phyloP scores from a whole-genome alignment of 106 monocot genomes.

The Allium sativum region DNA sequence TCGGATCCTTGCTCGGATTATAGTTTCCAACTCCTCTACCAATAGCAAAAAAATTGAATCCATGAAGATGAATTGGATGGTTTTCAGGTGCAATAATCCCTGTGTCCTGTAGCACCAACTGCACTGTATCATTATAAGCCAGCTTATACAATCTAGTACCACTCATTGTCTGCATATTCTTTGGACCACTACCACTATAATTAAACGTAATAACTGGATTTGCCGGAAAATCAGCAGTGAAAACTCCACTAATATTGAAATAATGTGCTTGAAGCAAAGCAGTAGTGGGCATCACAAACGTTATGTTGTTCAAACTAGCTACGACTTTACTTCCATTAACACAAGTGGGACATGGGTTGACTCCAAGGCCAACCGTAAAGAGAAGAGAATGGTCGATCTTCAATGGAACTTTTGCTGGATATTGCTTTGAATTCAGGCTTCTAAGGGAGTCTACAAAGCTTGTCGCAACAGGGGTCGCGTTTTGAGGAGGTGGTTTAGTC shows the following conservation, averaged over 20 bases:
- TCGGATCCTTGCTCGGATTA: slow-evolving; percentile 26
- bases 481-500: slow-evolving; percentile 16
- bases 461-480: slow-evolving; percentile 29
- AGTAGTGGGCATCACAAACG: slow-evolving; percentile 47
- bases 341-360: slow-evolving; percentile 45
- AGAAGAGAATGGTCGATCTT: slow-evolving; percentile 36
- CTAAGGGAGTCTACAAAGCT: slow-evolving; percentile 25
- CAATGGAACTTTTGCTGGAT: slow-evolving; percentile 27
- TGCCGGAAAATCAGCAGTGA: slow-evolving; percentile 37
- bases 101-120: slow-evolving; percentile 66
- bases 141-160: slow-evolving; percentile 42
- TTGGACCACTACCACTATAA: slow-evolving; percentile 21
- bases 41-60: slow-evolving; percentile 71
- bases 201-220: slow-evolving; percentile 22
- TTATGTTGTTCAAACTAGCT: slow-evolving; percentile 48
- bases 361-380: slow-evolving; percentile 47
- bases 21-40: slow-evolving; percentile 57
- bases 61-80: slow-evolving; percentile 78
- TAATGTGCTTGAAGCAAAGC: slow-evolving; percentile 50
- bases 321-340: slow-evolving; percentile 21
- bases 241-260: slow-evolving; percentile 35
- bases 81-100: slow-evolving; percentile 48
- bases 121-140: slow-evolving; percentile 47
- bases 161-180: slow-evolving; percentile 17
- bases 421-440: slow-evolving; percentile 35